Evolutionary conservation across 1,284 basidiomycete species (phyloP).

Genomic region (Ustilago curta): DNA sequence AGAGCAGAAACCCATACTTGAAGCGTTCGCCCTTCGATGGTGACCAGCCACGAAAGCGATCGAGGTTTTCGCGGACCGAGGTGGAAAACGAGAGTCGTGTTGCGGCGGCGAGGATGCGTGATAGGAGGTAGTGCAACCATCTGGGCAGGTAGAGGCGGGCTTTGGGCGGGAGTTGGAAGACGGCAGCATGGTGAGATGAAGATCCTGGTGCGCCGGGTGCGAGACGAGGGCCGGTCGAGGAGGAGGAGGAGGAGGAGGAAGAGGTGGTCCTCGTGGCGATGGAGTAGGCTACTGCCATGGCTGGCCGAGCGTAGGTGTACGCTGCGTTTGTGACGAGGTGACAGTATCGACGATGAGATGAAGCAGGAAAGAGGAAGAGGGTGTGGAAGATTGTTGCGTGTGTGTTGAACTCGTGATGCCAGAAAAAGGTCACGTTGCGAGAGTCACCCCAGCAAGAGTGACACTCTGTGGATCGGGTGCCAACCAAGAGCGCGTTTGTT

Average conservation of each 20-base stretch:
- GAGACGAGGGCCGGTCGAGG: slow-evolving; percentile 18
- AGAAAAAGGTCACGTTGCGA: too few species aligned
- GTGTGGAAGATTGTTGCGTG: too few species aligned
- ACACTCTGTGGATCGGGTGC: not conserved
- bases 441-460: not conserved
- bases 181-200: not conserved
- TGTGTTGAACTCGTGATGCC: too few species aligned
- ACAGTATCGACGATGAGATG: not conserved
- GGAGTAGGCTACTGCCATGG: slow-evolving; percentile 16
- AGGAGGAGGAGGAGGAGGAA: not conserved
- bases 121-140: slow-evolving; percentile 55
- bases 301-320: not conserved
- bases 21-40: slow-evolving; percentile 55
- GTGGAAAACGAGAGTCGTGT: slow-evolving; percentile 62
- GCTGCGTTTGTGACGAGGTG: not conserved
- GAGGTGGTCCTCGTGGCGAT: slow-evolving; percentile 5
- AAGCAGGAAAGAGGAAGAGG: too few species aligned
- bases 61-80: slow-evolving; percentile 57
- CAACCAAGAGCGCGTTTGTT: not conserved
- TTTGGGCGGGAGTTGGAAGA: slow-evolving; percentile 45
- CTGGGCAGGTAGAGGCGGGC: slow-evolving; percentile 43
- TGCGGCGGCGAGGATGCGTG: slow-evolving; percentile 59
- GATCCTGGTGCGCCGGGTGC: slow-evolving; percentile 32
- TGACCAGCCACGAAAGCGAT: slow-evolving; percentile 55
- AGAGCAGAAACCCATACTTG: slow-evolving; percentile 63